A percentile compares a stretch with the other conserved stretches of the same genome.
phyloP scores from a whole-genome alignment of 2,329 filamentous ascomycete genomes.

The Aspergillus phoenicis region DNA sequence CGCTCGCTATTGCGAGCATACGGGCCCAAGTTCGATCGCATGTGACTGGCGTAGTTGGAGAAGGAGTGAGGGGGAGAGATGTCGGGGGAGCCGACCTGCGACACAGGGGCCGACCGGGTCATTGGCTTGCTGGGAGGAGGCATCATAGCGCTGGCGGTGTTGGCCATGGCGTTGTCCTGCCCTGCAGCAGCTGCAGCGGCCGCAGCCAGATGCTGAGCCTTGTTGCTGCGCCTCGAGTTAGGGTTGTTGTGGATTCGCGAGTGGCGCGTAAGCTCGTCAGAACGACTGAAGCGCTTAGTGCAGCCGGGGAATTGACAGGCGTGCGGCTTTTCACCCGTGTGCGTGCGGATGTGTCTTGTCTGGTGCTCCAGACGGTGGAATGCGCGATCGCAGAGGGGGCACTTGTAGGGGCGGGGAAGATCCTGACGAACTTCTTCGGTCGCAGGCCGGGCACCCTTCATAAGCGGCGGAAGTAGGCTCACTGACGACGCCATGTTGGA shows the following conservation, averaged over 20 bases:
- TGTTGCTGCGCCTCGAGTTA: constrained; percentile 91
- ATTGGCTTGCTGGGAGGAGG: constrained; percentile 77
- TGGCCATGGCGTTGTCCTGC: constrained; percentile 52
- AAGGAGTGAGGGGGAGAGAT: constrained; percentile 93
- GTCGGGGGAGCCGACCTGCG: constrained; percentile 87
- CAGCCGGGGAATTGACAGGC: constrained; percentile 93
- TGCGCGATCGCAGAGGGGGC: constrained; percentile 95
- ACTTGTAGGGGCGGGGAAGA: constrained; percentile 96
- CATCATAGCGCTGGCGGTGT: constrained; percentile 66
- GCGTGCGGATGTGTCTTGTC: constrained; percentile 87
- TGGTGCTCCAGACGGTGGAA: constrained; percentile 98
- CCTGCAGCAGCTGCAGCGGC: constrained; percentile 57
- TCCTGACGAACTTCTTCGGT: constrained; percentile 69
- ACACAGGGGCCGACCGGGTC: constrained; percentile 84
- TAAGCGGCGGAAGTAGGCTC: constrained; percentile 48
- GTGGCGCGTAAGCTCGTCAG: constrained; percentile 93
- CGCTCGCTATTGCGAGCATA: constrained; percentile 55
- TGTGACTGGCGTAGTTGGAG: constrained; percentile 61
- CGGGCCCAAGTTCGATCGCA: constrained; percentile 60
- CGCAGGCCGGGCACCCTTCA: constrained; percentile 55
- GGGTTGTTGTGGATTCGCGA: constrained; percentile 99
- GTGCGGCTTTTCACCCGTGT: constrained; percentile 97
- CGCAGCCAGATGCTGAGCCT: constrained; percentile 68
- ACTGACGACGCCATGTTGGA: constrained; percentile 48
- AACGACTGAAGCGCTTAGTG: constrained; percentile 95